phyloP scores from a whole-genome alignment of 2,329 filamentous ascomycete species.

The Fusarium multiceps region DNA sequence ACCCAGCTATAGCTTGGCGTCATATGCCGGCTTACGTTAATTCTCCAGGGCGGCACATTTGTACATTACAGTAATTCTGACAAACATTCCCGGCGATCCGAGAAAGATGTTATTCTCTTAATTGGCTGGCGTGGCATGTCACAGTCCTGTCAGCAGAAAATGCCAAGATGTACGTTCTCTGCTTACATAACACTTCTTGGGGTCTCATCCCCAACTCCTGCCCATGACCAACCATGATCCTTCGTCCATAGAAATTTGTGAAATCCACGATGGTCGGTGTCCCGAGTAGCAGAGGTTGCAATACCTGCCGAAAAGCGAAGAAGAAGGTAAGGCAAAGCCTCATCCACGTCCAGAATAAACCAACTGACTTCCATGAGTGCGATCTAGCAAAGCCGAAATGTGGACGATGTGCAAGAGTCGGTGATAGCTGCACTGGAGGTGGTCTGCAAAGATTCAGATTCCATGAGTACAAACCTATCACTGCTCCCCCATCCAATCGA shows the following conservation, averaged over 20 bases:
- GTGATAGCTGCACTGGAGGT: neutral
- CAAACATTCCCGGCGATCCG: neutral
- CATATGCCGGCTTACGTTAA: neutral
- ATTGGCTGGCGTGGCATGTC: neutral
- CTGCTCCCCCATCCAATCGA: neutral
- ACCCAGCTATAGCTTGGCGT: neutral
- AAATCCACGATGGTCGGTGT: slow-evolving; percentile 18
- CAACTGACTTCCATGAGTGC: neutral
- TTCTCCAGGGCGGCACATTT: neutral
- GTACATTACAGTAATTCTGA: neutral
- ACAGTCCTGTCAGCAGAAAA: neutral
- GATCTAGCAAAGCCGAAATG: slow-evolving; percentile 23
- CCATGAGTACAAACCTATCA: slow-evolving; percentile 4
- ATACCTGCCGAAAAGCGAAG: slow-evolving; percentile 21
- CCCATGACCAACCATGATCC: neutral
- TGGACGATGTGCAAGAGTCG: slow-evolving; percentile 9
- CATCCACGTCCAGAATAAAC: accelerated
- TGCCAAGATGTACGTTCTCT: neutral
- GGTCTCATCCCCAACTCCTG: neutral
- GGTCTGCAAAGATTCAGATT: slow-evolving; percentile 20
- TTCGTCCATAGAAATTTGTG: neutral
- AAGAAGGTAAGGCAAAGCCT: slow-evolving; percentile 7
- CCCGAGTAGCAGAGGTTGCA: slow-evolving; percentile 19
- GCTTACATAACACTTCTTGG: neutral
- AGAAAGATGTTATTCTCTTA: neutral